These are phyloP conservation scores for Nitzschia sp. DNA, from an alignment of 108 stramenopile genomes.

Conservation along the genomic window DNA sequence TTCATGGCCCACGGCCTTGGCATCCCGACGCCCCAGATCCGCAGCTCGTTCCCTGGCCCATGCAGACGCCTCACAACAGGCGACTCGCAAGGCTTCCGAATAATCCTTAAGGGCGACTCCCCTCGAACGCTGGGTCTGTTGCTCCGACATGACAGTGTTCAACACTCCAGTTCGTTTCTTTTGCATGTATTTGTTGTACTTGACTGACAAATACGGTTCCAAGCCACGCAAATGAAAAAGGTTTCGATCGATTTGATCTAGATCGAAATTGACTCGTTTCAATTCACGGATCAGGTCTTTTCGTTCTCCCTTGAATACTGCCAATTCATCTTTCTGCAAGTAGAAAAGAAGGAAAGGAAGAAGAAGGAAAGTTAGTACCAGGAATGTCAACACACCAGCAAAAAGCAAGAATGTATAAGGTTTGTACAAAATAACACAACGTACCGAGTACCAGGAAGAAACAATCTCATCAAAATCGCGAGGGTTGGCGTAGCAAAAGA, in stretches of 20 bases:
- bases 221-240: constrained; percentile 23
- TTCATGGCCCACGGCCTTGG: background rate
- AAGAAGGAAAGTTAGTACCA: background rate
- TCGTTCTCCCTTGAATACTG: constrained; percentile 21
- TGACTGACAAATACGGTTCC: constrained; percentile 25
- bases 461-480: constrained; percentile 19
- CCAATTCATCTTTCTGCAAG: constrained; percentile 22
- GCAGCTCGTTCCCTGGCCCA: constrained; percentile 23
- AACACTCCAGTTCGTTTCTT: constrained; percentile 25
- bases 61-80: constrained; percentile 7
- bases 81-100: constrained; percentile 10
- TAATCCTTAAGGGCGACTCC: background rate
- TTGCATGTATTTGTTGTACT: constrained; percentile 18
- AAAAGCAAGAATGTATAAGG: background rate
- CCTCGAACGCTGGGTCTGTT: constrained; percentile 4
- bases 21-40: constrained; percentile 24
- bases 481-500: constrained; percentile 16
- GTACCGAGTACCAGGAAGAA: constrained; percentile 21
- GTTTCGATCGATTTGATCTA: constrained; percentile 11
- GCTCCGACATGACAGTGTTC: constrained; percentile 21
- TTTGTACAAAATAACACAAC: too few relatives aligned
- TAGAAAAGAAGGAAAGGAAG: background rate
- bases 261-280: constrained; percentile 19
- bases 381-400: background rate
- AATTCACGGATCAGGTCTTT: constrained; percentile 16